phyloP scores from a whole-genome alignment of 2,329 filamentous ascomycete species.

The Arthroderma sp. region DNA sequence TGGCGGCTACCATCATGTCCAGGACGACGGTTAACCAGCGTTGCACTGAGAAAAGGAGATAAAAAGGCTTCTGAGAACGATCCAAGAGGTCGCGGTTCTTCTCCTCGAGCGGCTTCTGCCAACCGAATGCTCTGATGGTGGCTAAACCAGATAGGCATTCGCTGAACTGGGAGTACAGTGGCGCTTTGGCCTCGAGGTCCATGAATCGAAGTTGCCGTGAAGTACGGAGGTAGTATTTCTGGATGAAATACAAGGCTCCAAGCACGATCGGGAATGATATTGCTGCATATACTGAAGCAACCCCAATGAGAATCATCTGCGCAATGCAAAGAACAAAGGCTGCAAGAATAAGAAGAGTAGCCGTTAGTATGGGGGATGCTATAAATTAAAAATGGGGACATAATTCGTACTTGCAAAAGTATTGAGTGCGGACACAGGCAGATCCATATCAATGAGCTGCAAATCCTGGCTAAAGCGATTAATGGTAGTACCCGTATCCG shows the following conservation, averaged over 20 bases:
- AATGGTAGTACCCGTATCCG: conserved; percentile 28
- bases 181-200: conserved; percentile 49
- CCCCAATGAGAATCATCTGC: conserved; percentile 21
- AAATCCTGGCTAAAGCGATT: conserved; percentile 35
- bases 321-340: conserved; percentile 26
- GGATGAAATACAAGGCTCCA: conserved; percentile 27
- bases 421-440: conserved; percentile 29
- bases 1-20: conserved; percentile 35
- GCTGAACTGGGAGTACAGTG: conserved; percentile 44
- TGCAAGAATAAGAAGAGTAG: conserved; percentile 14
- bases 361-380: conserved; percentile 17
- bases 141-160: conserved; percentile 43
- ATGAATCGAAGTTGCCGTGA: conserved; percentile 47
- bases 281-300: conserved; percentile 27
- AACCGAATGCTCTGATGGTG: conserved; percentile 45
- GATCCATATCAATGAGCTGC: conserved; percentile 31
- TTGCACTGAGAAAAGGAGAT: conserved; percentile 44
- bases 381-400: background rate
- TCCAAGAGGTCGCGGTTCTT: conserved; percentile 39
- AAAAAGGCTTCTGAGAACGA: conserved; percentile 43
- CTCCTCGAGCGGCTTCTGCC: conserved; percentile 33
- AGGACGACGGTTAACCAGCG: conserved; percentile 40
- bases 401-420: conserved; percentile 22
- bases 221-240: conserved; percentile 46
- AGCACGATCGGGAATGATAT: conserved; percentile 27